A percentile compares a stretch with the other conserved stretches of the same genome.
These are phyloP conservation scores for Xylaria sp. DNA, from an alignment of 2,329 filamentous ascomycete genomes.

Conservation along the genomic window DNA sequence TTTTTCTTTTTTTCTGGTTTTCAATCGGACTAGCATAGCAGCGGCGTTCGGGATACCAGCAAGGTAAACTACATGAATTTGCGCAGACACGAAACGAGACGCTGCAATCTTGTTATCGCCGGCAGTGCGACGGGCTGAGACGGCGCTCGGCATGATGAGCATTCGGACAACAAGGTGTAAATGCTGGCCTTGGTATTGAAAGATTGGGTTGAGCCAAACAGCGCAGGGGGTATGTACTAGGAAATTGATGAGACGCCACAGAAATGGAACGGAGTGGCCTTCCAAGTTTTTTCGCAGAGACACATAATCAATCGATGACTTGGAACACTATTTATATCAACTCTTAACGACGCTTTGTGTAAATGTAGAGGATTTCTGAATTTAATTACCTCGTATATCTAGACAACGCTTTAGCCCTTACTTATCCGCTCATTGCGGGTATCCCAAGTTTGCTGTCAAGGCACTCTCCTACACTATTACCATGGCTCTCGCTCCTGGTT, in stretches of 20 bases:
- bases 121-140: background rate
- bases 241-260: conserved; percentile 20
- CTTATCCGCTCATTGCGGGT: background rate
- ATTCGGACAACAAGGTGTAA: background rate
- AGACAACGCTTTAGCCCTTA: background rate
- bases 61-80: conserved; percentile 8
- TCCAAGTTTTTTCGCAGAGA: background rate
- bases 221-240: background rate
- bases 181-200: background rate
- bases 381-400: background rate
- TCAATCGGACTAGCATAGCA: conserved; percentile 38
- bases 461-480: background rate
- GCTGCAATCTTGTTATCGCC: background rate
- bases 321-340: background rate
- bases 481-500: background rate
- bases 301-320: conserved; percentile 9
- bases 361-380: background rate
- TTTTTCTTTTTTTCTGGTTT: conserved; percentile 5
- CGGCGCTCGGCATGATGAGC: background rate
- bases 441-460: background rate
- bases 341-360: background rate
- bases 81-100: background rate
- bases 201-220: conserved; percentile 7
- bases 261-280: background rate
- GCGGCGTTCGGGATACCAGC: conserved; percentile 31